A percentile compares a stretch with the other conserved stretches of the same genome.
These are phyloP conservation scores for Cryptosporidium sp. DNA, from an alignment of 169 alveolate species.

Conservation along the genomic window DNA sequence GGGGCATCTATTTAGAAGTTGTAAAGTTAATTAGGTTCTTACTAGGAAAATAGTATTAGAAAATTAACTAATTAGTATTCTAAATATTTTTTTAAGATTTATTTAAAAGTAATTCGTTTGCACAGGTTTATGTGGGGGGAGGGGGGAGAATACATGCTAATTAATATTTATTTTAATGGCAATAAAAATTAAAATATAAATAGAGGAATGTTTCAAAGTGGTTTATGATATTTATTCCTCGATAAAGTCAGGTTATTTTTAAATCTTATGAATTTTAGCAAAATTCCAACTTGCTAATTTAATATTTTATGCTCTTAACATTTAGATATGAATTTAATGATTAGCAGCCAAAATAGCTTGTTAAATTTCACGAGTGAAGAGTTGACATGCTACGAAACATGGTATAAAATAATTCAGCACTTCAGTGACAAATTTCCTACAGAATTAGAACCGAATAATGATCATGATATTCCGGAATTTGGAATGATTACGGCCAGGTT, in stretches of 20 bases:
- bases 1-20: too few species aligned
- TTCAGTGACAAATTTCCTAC: background rate
- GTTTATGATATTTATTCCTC: background rate
- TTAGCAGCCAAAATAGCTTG: background rate
- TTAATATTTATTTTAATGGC: background rate
- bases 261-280: background rate
- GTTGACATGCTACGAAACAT: conserved; percentile 41
- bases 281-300: background rate
- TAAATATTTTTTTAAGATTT: background rate
- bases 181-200: background rate
- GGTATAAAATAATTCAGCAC: conserved; percentile 47
- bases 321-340: background rate
- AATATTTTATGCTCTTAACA: background rate
- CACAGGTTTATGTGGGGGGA: conserved; percentile 10
- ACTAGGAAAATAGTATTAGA: background rate
- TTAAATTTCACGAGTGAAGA: conserved; percentile 29
- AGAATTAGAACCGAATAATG: background rate
- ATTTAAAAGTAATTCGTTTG: background rate
- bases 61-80: background rate
- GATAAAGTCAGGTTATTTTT: background rate
- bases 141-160: conserved; percentile 23
- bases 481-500: conserved; percentile 51
- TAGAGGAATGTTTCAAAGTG: background rate
- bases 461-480: conserved; percentile 27
- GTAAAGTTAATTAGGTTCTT: background rate